A percentile compares a stretch with the other conserved stretches of the same genome.
These are phyloP conservation scores for Dionaea muscipula DNA, from an alignment of 179 eudicot genomes.

Conservation along the genomic window DNA sequence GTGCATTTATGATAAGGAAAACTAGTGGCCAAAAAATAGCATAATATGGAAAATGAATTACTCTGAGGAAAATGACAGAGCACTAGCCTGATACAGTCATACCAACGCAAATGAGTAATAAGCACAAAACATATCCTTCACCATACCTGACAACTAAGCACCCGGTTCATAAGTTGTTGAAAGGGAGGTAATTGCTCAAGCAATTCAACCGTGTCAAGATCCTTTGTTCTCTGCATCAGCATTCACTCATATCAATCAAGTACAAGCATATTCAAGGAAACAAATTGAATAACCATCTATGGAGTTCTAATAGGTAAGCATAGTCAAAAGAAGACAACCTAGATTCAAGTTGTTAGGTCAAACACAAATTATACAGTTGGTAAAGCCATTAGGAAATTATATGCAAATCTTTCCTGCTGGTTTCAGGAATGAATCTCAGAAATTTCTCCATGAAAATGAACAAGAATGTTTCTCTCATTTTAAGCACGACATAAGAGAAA, in stretches of 20 bases:
- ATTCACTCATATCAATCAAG: conserved; percentile 6
- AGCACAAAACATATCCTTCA: not conserved
- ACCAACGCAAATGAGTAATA: conserved; percentile 2
- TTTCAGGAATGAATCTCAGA: not conserved
- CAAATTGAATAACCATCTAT: too few relatives aligned
- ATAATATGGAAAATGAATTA: not conserved
- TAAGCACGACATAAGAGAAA: too few relatives aligned
- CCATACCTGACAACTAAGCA: conserved; percentile 78
- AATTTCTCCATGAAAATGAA: too few relatives aligned
- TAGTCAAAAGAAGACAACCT: too few relatives aligned
- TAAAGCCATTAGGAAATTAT: not conserved
- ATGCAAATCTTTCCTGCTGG: not conserved
- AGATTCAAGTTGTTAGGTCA: too few relatives aligned
- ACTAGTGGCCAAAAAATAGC: not conserved
- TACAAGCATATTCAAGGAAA: not conserved
- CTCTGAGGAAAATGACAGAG: not conserved
- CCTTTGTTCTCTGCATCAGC: conserved; percentile 72
- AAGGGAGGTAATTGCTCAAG: conserved; percentile 83
- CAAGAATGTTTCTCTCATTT: too few relatives aligned
- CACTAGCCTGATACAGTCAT: not conserved
- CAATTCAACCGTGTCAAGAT: conserved; percentile 70
- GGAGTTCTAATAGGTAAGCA: too few relatives aligned
- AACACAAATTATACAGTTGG: too few relatives aligned
- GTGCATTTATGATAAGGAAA: not conserved
- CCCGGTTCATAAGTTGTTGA: conserved; percentile 75